Evolutionary conservation across 164 flowering plant species (phyloP).

Genomic region (Pachysandra terminalis): DNA sequence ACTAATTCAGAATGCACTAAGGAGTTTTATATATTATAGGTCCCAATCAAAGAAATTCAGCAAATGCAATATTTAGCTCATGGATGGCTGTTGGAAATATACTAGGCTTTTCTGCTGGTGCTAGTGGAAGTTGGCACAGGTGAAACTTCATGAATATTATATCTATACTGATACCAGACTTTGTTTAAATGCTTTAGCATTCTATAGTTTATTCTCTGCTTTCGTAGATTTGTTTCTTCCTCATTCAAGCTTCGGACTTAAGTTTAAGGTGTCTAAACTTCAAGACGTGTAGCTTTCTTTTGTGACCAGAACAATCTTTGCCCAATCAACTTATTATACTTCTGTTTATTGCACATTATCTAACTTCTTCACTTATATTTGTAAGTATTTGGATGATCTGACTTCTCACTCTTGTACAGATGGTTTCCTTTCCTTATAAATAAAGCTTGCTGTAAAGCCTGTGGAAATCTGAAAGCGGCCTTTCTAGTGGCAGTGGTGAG

Average conservation of each 20-base stretch:
- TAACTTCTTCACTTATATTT: background rate
- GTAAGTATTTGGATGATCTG: slow-evolving; percentile 8
- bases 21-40: slow-evolving; percentile 37
- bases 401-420: slow-evolving; percentile 35
- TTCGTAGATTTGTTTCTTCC: background rate
- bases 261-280: background rate
- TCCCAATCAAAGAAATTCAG: slow-evolving; percentile 79
- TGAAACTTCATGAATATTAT: slow-evolving; percentile 18
- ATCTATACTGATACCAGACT: too few relatives aligned
- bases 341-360: background rate
- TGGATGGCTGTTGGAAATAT: slow-evolving; percentile 99
- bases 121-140: slow-evolving; percentile 95
- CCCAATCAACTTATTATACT: too few relatives aligned
- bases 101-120: slow-evolving; percentile 89
- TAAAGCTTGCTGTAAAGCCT: slow-evolving; percentile 94
- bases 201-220: background rate
- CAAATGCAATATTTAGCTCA: slow-evolving; percentile 88
- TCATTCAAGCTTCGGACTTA: background rate
- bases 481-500: slow-evolving; percentile 95
- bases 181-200: background rate
- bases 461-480: slow-evolving; percentile 97
- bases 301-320: too few relatives aligned
- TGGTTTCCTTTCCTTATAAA: slow-evolving; percentile 87
- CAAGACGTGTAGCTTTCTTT: background rate
- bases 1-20: background rate